These are phyloP conservation scores for Poa annua DNA, from an alignment of 176 grass and related monocot species.

Conservation along the genomic window DNA sequence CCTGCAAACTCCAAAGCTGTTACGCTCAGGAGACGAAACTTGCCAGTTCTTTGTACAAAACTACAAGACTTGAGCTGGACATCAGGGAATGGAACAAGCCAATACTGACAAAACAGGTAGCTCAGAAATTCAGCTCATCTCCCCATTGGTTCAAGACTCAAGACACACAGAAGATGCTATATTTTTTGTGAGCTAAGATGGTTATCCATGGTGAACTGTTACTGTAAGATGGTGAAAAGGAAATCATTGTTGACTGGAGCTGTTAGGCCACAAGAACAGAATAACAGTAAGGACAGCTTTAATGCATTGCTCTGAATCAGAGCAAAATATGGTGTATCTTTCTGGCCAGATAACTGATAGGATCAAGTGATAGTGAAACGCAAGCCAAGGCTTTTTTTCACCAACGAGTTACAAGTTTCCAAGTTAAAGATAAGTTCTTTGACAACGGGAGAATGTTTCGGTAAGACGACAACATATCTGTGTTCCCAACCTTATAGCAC, in stretches of 20 bases:
- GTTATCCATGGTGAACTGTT: not conserved
- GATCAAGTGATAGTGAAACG: not conserved
- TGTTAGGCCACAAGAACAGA: not conserved
- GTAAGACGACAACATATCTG: too few species aligned
- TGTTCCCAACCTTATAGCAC: too few species aligned
- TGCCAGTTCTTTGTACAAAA: not conserved
- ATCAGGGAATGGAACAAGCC: not conserved
- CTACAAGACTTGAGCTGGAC: not conserved
- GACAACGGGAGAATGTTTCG: not conserved
- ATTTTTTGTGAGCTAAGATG: not conserved
- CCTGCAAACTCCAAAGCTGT: not conserved
- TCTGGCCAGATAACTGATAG: not conserved
- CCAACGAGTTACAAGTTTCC: not conserved
- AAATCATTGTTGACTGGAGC: not conserved
- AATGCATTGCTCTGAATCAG: not conserved
- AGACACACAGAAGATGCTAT: not conserved
- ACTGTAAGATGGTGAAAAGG: not conserved
- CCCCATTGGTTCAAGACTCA: not conserved
- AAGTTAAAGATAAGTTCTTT: not conserved
- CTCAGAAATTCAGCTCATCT: not conserved
- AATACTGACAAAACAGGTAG: slow-evolving; percentile 11
- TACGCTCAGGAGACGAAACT: not conserved
- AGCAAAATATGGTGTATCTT: not conserved
- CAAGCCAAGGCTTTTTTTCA: not conserved
- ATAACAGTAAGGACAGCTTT: not conserved